Conservation (phyloP, 164 flowering plant species). For the Sextonia rubra region DNA sequence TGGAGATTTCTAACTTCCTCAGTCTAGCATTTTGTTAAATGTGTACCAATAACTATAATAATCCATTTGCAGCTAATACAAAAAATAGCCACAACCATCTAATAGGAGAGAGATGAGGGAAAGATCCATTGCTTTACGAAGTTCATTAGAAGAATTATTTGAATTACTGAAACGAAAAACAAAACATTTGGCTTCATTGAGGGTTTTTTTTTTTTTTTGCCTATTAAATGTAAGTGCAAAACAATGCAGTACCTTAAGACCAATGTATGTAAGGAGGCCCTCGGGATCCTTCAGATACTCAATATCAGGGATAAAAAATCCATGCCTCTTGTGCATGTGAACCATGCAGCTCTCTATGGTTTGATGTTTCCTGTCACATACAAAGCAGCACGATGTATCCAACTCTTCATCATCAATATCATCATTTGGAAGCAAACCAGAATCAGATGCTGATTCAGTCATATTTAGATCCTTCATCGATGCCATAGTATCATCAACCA, state of each 20-base stretch:
- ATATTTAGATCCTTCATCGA: slow-evolving; percentile 41
- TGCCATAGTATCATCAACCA: slow-evolving; percentile 37
- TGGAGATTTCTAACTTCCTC: too few relatives aligned
- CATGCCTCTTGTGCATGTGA: slow-evolving; percentile 95
- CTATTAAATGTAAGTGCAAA: too few relatives aligned
- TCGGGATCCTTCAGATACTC: slow-evolving; percentile 91
- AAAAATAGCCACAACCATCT: too few relatives aligned
- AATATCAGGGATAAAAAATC: slow-evolving; percentile 92
- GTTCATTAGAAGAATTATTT: too few relatives aligned
- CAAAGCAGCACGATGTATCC: slow-evolving; percentile 83
- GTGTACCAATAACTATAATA: too few relatives aligned
- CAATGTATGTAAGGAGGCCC: slow-evolving; percentile 83
- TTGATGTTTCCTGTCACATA: slow-evolving; percentile 72
- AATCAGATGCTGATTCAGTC: slow-evolving; percentile 17
- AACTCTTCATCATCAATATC: slow-evolving; percentile 43
- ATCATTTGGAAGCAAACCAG: slow-evolving; percentile 18
- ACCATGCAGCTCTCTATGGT: slow-evolving; percentile 75
- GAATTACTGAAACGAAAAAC: too few relatives aligned
- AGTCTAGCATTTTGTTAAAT: too few relatives aligned
- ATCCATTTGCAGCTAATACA: too few relatives aligned
- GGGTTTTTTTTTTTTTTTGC: too few relatives aligned
- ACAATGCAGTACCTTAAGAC: slow-evolving; percentile 56
- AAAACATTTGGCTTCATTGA: background rate
- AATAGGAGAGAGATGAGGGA: too few relatives aligned
- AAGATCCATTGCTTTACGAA: too few relatives aligned